Conservation (phyloP, 2,329 filamentous ascomycete species). For the Epichloe sibirici region DNA sequence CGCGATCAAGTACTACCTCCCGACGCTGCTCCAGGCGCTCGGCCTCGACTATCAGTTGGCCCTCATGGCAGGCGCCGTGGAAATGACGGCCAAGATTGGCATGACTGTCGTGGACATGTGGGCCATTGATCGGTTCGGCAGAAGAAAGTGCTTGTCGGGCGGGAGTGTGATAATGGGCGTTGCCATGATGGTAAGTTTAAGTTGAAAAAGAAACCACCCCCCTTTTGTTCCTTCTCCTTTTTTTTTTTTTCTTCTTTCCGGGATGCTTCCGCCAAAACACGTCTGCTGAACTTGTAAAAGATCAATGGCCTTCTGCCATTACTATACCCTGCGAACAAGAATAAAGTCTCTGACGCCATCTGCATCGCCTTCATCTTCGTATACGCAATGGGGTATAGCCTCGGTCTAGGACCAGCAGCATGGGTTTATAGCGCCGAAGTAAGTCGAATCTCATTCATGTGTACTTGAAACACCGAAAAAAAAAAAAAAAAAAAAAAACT, state of each 20-base stretch:
- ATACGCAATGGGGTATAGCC: constrained; percentile 44
- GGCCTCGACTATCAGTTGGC: constrained; percentile 35
- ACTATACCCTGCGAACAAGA: constrained; percentile 36
- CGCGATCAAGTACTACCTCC: constrained; percentile 49
- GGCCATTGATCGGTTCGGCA: constrained; percentile 40
- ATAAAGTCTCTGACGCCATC: constrained; percentile 32
- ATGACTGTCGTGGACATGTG: constrained; percentile 45
- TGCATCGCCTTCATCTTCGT: constrained; percentile 46
- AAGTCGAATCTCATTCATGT: neutral
- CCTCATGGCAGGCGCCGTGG: constrained; percentile 41
- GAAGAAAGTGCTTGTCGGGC: constrained; percentile 33
- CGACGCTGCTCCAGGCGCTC: constrained; percentile 37
- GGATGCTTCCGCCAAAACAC: neutral
- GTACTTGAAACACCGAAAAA: neutral
- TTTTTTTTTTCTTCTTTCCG: neutral
- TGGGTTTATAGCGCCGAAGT: constrained; percentile 51
- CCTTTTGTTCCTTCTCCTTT: neutral
- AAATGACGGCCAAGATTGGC: constrained; percentile 44
- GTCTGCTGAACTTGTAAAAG: constrained; percentile 21
- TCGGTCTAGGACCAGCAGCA: constrained; percentile 43
- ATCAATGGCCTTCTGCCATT: constrained; percentile 42
- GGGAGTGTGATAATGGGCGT: constrained; percentile 41
- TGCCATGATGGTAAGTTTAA: constrained; percentile 34
- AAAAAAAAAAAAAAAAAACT: neutral
- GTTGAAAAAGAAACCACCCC: neutral